Evolutionary conservation across 257 asterid genomes (phyloP).

Genomic region (Solanum raphanifolium): DNA sequence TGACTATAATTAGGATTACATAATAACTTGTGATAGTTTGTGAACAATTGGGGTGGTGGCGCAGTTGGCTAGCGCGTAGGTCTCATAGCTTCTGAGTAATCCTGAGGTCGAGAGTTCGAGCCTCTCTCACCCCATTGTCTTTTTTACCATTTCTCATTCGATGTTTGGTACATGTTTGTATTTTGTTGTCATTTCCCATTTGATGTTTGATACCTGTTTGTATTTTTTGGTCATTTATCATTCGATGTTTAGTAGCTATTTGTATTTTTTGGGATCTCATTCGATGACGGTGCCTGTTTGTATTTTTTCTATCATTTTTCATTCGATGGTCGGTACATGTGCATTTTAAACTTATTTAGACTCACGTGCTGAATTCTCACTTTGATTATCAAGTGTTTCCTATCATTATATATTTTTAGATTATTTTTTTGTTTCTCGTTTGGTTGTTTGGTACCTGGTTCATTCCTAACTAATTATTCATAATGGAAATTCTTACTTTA

Average conservation of each 20-base stretch:
- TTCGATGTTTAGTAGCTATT: neutral
- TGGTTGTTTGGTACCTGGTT: neutral
- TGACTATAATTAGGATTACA: no score
- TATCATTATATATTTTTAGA: no score
- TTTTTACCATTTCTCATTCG: neutral
- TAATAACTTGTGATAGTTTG: neutral
- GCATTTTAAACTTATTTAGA: no score
- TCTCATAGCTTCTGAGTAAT: slow-evolving; percentile 82
- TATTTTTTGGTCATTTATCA: no score
- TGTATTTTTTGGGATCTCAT: no score
- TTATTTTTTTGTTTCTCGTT: neutral
- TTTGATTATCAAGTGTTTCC: neutral
- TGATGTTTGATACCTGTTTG: neutral
- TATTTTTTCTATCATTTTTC: no score
- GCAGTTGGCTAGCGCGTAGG: slow-evolving; percentile 99
- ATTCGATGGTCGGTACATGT: no score
- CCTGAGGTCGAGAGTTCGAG: slow-evolving; percentile 98
- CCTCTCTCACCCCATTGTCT: slow-evolving; percentile 71
- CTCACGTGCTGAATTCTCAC: neutral
- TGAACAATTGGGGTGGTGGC: slow-evolving; percentile 59
- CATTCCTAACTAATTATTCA: neutral
- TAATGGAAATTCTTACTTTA: neutral
- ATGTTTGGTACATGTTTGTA: neutral
- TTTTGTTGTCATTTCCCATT: neutral
- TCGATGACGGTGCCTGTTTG: no score